phyloP scores from a whole-genome alignment of 176 grass and related monocot genomes.

The Rhynchospora pubera region DNA sequence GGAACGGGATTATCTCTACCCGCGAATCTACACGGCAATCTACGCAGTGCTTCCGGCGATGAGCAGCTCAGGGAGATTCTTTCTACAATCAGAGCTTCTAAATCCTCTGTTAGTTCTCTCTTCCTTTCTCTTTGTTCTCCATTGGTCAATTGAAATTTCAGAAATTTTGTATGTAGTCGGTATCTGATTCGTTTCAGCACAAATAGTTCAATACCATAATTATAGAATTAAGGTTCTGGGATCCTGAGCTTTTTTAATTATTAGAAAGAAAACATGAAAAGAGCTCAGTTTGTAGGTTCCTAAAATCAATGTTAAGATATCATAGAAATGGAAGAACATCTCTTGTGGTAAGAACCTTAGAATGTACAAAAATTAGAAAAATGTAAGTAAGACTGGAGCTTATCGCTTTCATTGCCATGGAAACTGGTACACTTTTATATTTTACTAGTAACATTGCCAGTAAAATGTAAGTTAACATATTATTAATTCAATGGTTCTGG shows the following conservation, averaged over 20 bases:
- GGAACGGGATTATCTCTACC: conserved; percentile 32
- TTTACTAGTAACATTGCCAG: not conserved
- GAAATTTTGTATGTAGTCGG: not conserved
- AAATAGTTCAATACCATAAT: not conserved
- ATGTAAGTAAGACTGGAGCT: not conserved
- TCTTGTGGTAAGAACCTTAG: not conserved
- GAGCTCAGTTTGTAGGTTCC: not conserved
- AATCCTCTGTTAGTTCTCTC: conserved; percentile 35
- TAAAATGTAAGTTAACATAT: not conserved
- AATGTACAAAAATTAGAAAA: not conserved
- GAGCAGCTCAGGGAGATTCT: conserved; percentile 51
- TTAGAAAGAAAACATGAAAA: not conserved
- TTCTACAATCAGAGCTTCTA: conserved; percentile 54
- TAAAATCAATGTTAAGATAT: not conserved
- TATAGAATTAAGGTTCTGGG: not conserved
- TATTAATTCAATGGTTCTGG: not conserved
- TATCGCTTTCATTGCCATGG: not conserved
- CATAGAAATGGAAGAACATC: not conserved
- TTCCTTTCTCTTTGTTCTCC: not conserved
- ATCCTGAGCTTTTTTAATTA: not conserved
- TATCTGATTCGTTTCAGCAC: not conserved
- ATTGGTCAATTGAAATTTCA: not conserved
- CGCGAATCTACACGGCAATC: conserved; percentile 27
- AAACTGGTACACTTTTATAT: not conserved
- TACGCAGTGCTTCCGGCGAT: conserved; percentile 43